Evolutionary conservation across 805 yeast species (phyloP).

Genomic region (Saccharomycopsis fibuligera): DNA sequence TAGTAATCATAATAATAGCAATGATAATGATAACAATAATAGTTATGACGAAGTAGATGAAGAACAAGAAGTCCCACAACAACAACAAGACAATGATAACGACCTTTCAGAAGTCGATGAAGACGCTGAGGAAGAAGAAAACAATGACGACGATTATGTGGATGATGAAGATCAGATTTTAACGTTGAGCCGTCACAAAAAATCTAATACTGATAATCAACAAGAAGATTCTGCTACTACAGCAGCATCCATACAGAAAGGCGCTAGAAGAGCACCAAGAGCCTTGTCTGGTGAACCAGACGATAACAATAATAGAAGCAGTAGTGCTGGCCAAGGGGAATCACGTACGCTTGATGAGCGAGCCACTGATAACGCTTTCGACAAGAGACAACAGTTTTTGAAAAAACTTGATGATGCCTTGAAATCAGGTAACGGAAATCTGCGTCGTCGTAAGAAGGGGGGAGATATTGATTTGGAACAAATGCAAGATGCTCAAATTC

Average conservation of each 20-base stretch:
- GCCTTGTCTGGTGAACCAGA: conserved; percentile 27
- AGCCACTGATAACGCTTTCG: conserved; percentile 26
- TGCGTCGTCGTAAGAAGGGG: conserved; percentile 55
- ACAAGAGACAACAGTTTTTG: conserved; percentile 72
- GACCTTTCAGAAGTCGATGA: conserved; percentile 23
- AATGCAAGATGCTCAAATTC: conserved; percentile 88
- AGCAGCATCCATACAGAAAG: no score
- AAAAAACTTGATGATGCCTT: conserved; percentile 73
- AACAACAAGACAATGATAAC: not conserved
- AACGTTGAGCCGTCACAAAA: conserved; percentile 12
- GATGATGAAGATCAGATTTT: conserved; percentile 15
- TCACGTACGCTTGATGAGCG: conserved; percentile 23
- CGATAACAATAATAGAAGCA: conserved; percentile 18
- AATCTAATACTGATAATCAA: conserved; percentile 19
- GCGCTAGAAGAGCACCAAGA: conserved; percentile 11
- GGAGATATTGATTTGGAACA: conserved; percentile 93
- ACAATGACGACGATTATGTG: conserved; percentile 3
- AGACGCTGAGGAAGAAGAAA: conserved; percentile 28
- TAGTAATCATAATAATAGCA: conserved; percentile 5
- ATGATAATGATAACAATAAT: conserved; percentile 11
- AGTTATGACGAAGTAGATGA: conserved; percentile 29
- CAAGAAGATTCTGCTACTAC: not conserved
- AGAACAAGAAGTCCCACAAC: conserved; percentile 25
- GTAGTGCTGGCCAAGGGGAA: conserved; percentile 21
- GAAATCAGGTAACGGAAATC: conserved; percentile 44